Evolutionary conservation across 495 filamentous ascomycete species (phyloP).

Genomic region (Pyrenula aspistea): DNA sequence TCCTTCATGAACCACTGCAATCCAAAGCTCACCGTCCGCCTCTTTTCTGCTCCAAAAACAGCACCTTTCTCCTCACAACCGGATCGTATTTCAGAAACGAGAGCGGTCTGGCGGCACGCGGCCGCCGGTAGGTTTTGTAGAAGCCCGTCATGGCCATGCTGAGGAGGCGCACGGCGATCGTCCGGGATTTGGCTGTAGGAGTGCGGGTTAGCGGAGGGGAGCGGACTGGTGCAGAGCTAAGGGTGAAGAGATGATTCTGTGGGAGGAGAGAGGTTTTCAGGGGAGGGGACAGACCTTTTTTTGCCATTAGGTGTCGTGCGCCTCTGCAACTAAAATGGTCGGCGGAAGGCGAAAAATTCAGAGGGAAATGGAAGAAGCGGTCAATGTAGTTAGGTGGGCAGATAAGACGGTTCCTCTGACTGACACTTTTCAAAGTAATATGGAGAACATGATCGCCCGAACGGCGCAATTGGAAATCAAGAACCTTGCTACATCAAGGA

Average conservation of each 20-base stretch:
- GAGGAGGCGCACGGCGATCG: slow-evolving; percentile 83
- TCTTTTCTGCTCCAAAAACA: slow-evolving; percentile 85
- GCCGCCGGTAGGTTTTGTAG: slow-evolving; percentile 80
- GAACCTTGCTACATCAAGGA: too few relatives aligned
- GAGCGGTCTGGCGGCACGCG: slow-evolving; percentile 67
- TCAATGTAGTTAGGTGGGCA: too few relatives aligned
- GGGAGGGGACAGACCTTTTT: background rate
- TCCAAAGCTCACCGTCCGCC: slow-evolving; percentile 35
- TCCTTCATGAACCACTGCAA: too few relatives aligned
- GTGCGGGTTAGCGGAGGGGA: background rate
- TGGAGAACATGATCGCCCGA: too few relatives aligned
- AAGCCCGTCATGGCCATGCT: slow-evolving; percentile 99
- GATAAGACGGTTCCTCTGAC: too few relatives aligned
- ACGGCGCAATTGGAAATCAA: too few relatives aligned
- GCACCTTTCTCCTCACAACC: slow-evolving; percentile 87
- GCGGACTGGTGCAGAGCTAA: too few relatives aligned
- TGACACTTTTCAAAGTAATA: too few relatives aligned
- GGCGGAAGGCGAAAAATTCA: too few relatives aligned
- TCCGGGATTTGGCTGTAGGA: slow-evolving; percentile 71
- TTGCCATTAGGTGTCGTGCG: background rate
- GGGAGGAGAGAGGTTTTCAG: too few relatives aligned
- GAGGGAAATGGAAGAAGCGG: too few relatives aligned
- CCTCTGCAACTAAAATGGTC: too few relatives aligned
- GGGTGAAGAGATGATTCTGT: slow-evolving; percentile 4
- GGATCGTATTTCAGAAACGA: slow-evolving; percentile 99